Evolutionary conservation across 1,284 basidiomycete species (phyloP), one percentile per base, ranked within the genome.

Genomic region (Thelephora terrestris): DNA sequence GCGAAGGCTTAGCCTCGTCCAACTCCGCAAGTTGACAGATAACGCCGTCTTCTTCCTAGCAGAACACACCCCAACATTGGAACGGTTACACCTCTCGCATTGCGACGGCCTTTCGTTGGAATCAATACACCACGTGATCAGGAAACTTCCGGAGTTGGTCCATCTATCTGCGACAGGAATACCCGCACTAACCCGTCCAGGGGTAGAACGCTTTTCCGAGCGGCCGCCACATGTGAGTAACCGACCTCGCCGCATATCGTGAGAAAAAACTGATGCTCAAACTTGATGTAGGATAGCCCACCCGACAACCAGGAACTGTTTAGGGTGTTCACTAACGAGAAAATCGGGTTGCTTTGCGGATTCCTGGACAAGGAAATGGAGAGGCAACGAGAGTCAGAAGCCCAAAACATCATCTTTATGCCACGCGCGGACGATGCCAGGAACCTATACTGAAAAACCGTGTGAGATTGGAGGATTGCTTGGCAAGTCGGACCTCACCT

Each of bases 41-140:
- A 76, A 80, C 55, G 79, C 74, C 6, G 61, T 83, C 32, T 86
- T 87, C 56, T 68, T 80, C 53, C 64, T 81, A 3, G 73, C 76
- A 55, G 86, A 81, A 55, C 75, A 90, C 71, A 64, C 76, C 50
- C 65, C 72, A 40, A 76, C 75, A 16, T 70, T 97, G 50, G 88
- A 93, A 60, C 78, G 91, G 12, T 75, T 96, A 40, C 88, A 96
- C 59, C 67, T 97, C 10, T 90, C 88, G 14, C 92, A 92, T 64
- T 97, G 93, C 68, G 82, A 87, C 53, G 77, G 83, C 47, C 70
- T 97, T 50, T 80, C 84, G 12, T 76, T 95, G 27, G 78, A 81
- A 20, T 88, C 89, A 2, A 71, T 94, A 36, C 85, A 91, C 52
- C 74, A 79, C 50, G 66, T 95, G 12, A 64, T 95, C 50, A 79